Evolutionary conservation across 257 asterid species (phyloP).

Genomic region (Jacaranda copaia): DNA sequence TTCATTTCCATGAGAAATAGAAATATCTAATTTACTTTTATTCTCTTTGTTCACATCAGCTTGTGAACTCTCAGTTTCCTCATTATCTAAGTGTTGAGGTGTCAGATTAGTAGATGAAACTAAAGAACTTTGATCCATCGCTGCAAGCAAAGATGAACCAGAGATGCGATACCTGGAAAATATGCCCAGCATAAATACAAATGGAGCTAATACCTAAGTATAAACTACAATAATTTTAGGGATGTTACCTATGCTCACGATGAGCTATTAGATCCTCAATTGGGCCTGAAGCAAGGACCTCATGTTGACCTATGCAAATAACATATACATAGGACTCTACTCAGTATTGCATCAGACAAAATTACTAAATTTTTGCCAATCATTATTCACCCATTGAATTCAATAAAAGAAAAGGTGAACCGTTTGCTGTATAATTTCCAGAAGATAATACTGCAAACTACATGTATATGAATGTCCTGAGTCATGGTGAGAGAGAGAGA

Average conservation of each 20-base stretch:
- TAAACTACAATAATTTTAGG: conserved; percentile 20
- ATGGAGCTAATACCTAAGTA: conserved; percentile 27
- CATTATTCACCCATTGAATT: background rate
- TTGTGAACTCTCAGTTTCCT: conserved; percentile 60
- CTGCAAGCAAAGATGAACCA: conserved; percentile 92
- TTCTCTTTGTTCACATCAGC: conserved; percentile 50
- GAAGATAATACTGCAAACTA: conserved; percentile 27
- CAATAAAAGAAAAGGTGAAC: background rate
- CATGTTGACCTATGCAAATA: conserved; percentile 79
- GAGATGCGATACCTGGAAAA: conserved; percentile 92
- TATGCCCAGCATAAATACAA: conserved; percentile 36
- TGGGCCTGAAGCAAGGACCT: conserved; percentile 98
- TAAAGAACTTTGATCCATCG: conserved; percentile 89
- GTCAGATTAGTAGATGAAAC: conserved; percentile 58
- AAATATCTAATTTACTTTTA: conserved; percentile 44
- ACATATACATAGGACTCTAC: conserved; percentile 22
- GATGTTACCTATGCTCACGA: conserved; percentile 91
- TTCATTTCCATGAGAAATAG: conserved; percentile 56
- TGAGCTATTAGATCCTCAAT: conserved; percentile 99
- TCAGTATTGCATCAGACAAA: conserved; percentile 24
- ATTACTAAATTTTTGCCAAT: conserved; percentile 21
- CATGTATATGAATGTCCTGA: conserved; percentile 6
- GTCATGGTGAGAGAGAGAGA: background rate
- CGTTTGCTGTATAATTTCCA: background rate
- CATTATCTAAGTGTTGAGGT: conserved; percentile 60